Conservation (phyloP, 2,329 filamentous ascomycete species). For the Nigrospora osmanthi region DNA sequence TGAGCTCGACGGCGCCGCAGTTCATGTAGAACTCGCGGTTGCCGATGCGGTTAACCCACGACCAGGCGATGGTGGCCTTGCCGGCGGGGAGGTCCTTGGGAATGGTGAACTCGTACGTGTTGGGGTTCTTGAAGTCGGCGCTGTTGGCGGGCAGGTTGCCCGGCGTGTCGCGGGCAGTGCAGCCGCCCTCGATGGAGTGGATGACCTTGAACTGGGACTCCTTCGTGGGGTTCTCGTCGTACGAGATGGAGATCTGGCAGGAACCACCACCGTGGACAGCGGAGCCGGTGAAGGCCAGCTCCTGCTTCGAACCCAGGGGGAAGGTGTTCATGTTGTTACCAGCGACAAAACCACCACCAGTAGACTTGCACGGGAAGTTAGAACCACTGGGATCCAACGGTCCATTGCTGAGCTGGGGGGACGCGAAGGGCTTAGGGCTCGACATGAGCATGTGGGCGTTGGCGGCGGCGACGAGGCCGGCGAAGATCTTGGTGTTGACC, state of each 20-base stretch:
- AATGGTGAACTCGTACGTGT: conserved; percentile 61
- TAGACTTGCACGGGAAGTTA: conserved; percentile 79
- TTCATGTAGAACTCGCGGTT: conserved; percentile 99
- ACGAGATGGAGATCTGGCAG: conserved; percentile 82
- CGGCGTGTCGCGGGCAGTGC: conserved; percentile 50
- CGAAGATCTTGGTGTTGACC: conserved; percentile 39
- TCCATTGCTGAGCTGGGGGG: conserved; percentile 39
- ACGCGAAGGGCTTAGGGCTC: conserved; percentile 56
- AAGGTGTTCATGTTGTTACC: conserved; percentile 48
- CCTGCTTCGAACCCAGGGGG: conserved; percentile 52
- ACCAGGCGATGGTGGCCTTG: conserved; percentile 79
- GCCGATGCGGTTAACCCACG: conserved; percentile 88
- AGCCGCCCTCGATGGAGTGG: conserved; percentile 79
- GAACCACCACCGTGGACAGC: conserved; percentile 87
- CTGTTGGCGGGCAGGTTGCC: conserved; percentile 50
- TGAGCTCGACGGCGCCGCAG: conserved; percentile 69
- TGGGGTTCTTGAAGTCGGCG: conserved; percentile 34
- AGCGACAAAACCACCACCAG: conserved; percentile 35
- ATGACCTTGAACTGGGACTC: conserved; percentile 79
- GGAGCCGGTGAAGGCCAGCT: conserved; percentile 58
- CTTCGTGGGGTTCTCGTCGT: conserved; percentile 61
- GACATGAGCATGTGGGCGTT: conserved; percentile 72
- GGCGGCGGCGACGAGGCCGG: conserved; percentile 50
- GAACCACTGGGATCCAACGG: conserved; percentile 54
- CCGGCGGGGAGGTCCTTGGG: conserved; percentile 66